phyloP scores from a whole-genome alignment of 805 yeast genomes.

The Nakazawaea siamensis region DNA sequence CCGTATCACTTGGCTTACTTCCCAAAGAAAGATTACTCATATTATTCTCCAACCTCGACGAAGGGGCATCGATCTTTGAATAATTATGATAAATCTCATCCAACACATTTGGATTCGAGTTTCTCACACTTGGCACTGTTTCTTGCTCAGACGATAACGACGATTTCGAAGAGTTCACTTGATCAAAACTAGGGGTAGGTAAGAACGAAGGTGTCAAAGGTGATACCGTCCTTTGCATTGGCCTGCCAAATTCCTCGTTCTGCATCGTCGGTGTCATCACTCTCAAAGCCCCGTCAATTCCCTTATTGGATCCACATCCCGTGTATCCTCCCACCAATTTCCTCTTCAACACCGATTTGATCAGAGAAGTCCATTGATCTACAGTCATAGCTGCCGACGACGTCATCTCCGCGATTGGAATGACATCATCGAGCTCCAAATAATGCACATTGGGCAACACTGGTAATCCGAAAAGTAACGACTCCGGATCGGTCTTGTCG shows the following conservation, averaged over 20 bases:
- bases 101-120: constrained; percentile 4
- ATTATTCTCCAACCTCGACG: not conserved
- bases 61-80: constrained; percentile 9
- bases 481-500: constrained; percentile 55
- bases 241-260: constrained; percentile 1
- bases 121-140: not conserved
- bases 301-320: constrained; percentile 70
- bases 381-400: constrained; percentile 40
- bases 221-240: not conserved
- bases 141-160: not conserved
- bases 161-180: constrained; percentile 6
- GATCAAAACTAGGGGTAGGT: constrained; percentile 3
- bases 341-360: constrained; percentile 45
- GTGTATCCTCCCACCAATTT: constrained; percentile 56
- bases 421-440: constrained; percentile 53
- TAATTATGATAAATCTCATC: constrained; percentile 11
- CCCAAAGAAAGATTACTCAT: constrained; percentile 6
- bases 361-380: constrained; percentile 49
- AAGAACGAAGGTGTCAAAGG: constrained; percentile 11
- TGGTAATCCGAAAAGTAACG: constrained; percentile 76
- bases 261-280: constrained; percentile 2
- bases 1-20: not conserved
- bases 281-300: constrained; percentile 49
- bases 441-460: constrained; percentile 73
- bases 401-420: constrained; percentile 27